Percentiles rank a stretch among this genome's conserved stretches.
Conservation (phyloP, 2,329 filamentous ascomycete genomes). For the Scytalidium sp. region DNA sequence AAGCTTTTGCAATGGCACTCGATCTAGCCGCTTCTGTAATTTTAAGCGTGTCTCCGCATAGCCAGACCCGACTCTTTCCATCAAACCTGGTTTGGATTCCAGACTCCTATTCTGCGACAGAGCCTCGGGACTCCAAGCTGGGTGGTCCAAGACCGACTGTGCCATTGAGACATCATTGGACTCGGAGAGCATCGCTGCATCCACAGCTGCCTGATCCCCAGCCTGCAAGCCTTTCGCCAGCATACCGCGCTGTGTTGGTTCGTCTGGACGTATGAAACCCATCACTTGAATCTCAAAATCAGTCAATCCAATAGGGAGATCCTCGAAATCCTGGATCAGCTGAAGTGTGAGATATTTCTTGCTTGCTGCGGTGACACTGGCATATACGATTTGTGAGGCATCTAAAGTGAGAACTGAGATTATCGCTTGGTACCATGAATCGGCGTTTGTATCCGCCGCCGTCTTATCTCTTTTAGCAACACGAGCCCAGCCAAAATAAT, state of each 20-base stretch:
- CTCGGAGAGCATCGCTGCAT: conserved; percentile 34
- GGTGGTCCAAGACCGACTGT: conserved; percentile 33
- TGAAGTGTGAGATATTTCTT: conserved; percentile 50
- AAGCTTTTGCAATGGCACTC: conserved; percentile 54
- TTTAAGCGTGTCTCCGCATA: conserved; percentile 45
- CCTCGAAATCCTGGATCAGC: conserved; percentile 50
- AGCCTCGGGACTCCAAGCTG: conserved; percentile 34
- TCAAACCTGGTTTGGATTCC: conserved; percentile 39
- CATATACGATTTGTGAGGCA: conserved; percentile 23
- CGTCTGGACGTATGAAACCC: conserved; percentile 51
- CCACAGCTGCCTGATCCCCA: conserved; percentile 33
- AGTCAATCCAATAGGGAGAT: conserved; percentile 35
- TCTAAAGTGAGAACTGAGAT: conserved; percentile 53
- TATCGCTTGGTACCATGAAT: conserved; percentile 57
- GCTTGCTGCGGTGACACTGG: conserved; percentile 37
- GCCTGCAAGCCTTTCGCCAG: conserved; percentile 40
- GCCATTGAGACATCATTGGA: conserved; percentile 34
- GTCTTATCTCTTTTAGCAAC: conserved; percentile 34
- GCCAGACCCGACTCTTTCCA: conserved; percentile 33
- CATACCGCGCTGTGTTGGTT: conserved; percentile 36
- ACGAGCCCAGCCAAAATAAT: conserved; percentile 64
- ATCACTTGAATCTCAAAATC: conserved; percentile 55
- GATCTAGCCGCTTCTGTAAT: conserved; percentile 53
- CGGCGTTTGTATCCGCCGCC: conserved; percentile 10
- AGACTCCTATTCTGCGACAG: conserved; percentile 23